Conservation (phyloP, 768 basidiomycete species). For the Rhizopogon roseolus region DNA sequence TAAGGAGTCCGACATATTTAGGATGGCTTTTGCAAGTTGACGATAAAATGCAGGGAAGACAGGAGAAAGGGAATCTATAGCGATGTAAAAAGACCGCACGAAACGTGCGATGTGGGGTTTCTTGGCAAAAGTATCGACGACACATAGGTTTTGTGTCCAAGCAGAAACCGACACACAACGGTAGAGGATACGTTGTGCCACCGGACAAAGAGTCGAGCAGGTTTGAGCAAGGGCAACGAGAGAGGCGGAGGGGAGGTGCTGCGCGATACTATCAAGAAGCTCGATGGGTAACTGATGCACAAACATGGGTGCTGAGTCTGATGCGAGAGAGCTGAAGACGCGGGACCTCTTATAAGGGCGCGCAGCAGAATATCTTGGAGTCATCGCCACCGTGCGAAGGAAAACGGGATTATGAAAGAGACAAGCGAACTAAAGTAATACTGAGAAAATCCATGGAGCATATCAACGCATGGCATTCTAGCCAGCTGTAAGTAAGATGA, state of each 20-base stretch:
- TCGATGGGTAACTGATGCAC: slow-evolving; percentile 52
- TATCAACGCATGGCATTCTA: slow-evolving; percentile 3
- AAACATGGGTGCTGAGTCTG: slow-evolving; percentile 32
- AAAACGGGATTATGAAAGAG: slow-evolving; percentile 6
- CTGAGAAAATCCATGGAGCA: slow-evolving; percentile 12
- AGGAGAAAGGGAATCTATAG: slow-evolving; percentile 35
- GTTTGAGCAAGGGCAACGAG: slow-evolving; percentile 49
- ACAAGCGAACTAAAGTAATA: slow-evolving; percentile 10
- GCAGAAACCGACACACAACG: slow-evolving; percentile 46
- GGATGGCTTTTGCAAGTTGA: slow-evolving; percentile 48
- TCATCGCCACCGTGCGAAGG: slow-evolving; percentile 36
- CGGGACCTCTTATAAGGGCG: slow-evolving; percentile 9
- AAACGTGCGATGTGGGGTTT: slow-evolving; percentile 52
- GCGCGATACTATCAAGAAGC: slow-evolving; percentile 52
- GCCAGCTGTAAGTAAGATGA: slow-evolving; percentile 4
- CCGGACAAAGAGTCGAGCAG: slow-evolving; percentile 33
- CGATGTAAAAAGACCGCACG: slow-evolving; percentile 60
- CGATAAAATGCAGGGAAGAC: slow-evolving; percentile 44
- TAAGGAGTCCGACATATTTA: slow-evolving; percentile 52
- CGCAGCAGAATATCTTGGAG: slow-evolving; percentile 5
- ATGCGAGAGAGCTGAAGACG: background rate
- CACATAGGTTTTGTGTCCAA: slow-evolving; percentile 38
- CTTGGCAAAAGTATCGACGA: slow-evolving; percentile 52
- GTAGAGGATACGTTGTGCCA: slow-evolving; percentile 63
- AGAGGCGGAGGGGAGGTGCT: slow-evolving; percentile 24